Conservation (phyloP, 2,329 filamentous ascomycete species). For the Cordyceps javanica region DNA sequence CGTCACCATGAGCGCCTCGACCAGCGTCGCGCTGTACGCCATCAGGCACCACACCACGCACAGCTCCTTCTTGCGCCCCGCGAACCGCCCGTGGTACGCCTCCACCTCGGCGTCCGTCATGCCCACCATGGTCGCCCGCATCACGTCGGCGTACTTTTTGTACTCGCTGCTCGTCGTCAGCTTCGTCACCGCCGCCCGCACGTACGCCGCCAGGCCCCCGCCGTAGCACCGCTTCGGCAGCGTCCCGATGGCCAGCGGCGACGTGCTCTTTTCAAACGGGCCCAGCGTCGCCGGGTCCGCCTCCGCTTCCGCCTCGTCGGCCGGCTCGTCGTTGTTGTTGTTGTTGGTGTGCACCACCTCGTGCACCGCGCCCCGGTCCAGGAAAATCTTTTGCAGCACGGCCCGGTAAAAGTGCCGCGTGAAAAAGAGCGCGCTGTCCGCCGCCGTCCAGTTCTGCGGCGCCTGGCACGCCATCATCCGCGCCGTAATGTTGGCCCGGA, state of each 20-base stretch:
- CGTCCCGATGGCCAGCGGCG: constrained; percentile 80
- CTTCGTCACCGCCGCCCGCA: constrained; percentile 74
- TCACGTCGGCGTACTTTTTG: constrained; percentile 51
- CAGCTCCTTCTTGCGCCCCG: constrained; percentile 67
- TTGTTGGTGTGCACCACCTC: constrained; percentile 37
- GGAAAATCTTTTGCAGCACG: constrained; percentile 82
- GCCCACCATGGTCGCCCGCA: constrained; percentile 57
- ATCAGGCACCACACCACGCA: constrained; percentile 90
- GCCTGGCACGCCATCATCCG: constrained; percentile 98
- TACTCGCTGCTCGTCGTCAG: constrained; percentile 54
- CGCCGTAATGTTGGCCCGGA: constrained; percentile 90
- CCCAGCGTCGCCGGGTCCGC: constrained; percentile 22
- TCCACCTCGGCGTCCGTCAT: constrained; percentile 72
- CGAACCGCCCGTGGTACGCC: constrained; percentile 61
- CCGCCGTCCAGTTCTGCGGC: constrained; percentile 79
- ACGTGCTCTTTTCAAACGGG: constrained; percentile 55
- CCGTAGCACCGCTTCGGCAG: constrained; percentile 73
- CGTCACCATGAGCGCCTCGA: constrained; percentile 83
- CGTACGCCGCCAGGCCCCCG: constrained; percentile 64
- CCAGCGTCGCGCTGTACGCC: constrained; percentile 86
- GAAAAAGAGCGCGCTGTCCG: constrained; percentile 83
- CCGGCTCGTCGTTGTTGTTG: constrained; percentile 21
- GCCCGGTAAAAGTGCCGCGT: constrained; percentile 89
- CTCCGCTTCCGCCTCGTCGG: constrained; percentile 13
- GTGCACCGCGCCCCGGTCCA: constrained; percentile 73